These are phyloP conservation scores for Noccaea bulbosa DNA, from an alignment of 345 rosid species.

Conservation along the genomic window DNA sequence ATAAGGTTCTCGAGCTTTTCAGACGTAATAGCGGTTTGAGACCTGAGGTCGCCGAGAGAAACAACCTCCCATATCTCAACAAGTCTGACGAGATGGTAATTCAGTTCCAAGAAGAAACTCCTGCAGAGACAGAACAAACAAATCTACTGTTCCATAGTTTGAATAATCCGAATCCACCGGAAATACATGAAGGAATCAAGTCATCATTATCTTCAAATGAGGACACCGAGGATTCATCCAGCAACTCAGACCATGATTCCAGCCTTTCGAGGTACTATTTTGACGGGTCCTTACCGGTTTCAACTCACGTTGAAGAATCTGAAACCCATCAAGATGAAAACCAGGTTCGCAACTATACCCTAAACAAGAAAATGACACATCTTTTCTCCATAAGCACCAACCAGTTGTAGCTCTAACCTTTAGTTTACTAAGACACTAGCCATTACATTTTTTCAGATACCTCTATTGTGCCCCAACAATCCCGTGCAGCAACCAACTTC, in stretches of 20 bases:
- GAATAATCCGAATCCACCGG: not conserved
- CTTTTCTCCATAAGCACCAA: not conserved
- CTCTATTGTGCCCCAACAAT: constrained; percentile 25
- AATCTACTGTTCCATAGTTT: not conserved
- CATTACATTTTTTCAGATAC: constrained; percentile 27
- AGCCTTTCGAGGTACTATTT: constrained; percentile 39
- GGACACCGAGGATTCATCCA: constrained; percentile 46
- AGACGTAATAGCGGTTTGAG: constrained; percentile 23
- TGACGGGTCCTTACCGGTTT: constrained; percentile 35
- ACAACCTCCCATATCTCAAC: constrained; percentile 10
- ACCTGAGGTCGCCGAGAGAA: constrained; percentile 3
- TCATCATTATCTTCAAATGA: constrained; percentile 35
- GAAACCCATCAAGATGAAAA: constrained; percentile 45
- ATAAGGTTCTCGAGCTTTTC: constrained; percentile 35
- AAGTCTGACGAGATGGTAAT: constrained; percentile 14
- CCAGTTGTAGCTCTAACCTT: not conserved
- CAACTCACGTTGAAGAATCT: constrained; percentile 28
- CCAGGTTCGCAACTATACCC: constrained; percentile 46
- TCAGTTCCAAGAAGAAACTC: constrained; percentile 9
- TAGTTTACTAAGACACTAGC: no score
- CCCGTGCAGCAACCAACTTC: constrained; percentile 43
- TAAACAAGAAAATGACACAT: not conserved
- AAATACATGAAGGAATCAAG: constrained; percentile 6
- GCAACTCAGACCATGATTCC: constrained; percentile 31
- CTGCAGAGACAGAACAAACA: constrained; percentile 26